Base-by-base conservation (phyloP, 306 rosid species). In the Lotus japonicus region DNA sequence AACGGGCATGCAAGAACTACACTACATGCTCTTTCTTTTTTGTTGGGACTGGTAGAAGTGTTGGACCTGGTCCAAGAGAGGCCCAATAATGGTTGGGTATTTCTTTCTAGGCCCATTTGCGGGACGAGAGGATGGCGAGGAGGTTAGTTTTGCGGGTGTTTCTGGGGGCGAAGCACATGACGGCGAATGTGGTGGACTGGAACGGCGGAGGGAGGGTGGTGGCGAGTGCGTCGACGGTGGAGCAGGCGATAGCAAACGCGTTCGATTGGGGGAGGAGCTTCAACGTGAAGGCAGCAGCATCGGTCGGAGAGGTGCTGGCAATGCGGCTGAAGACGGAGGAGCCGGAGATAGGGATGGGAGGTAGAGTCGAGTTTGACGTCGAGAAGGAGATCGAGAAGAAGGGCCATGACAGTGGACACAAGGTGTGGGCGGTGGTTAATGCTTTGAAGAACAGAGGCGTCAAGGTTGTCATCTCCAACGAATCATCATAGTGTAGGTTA, bases 301-400 rank as follows among this genome's bases (percentile, higher is more conserved):
- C 48, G 6, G 15, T 81, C 8, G 80, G 82, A 13, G 85, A 77
- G 64, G 85, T 82, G 16, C 18, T 82, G n/a, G 83, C 83, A 12
- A 77, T 82, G 83, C 68, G 85, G 72, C 75, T 82, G 78, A 82
- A 58, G 78, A 65, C 69, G 68, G 82, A 77, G 80, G 82, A 64
- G 64, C 64, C 78, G 46, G 65, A 9, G 52, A 53, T 78, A 4
- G 80, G 80, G 11, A 12, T 31, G 1, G 82, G 79, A 43, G 56
- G 82, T 68, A 54, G 70, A 64, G 80, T 69, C 81, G 66, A 83
- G 75, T 50, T 87, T 49, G 61, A 81, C 39, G 69, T 81, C 54
- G 80, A 85, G 76, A 62, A 58, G 14, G 85, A 85, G 83, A 77
- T 86, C 68, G 70, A 85, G 74, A 69, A 65, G 11, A 79, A 87